Evolutionary conservation across 1,284 basidiomycete genomes (phyloP).

Genomic region (Termitomyces sp.): DNA sequence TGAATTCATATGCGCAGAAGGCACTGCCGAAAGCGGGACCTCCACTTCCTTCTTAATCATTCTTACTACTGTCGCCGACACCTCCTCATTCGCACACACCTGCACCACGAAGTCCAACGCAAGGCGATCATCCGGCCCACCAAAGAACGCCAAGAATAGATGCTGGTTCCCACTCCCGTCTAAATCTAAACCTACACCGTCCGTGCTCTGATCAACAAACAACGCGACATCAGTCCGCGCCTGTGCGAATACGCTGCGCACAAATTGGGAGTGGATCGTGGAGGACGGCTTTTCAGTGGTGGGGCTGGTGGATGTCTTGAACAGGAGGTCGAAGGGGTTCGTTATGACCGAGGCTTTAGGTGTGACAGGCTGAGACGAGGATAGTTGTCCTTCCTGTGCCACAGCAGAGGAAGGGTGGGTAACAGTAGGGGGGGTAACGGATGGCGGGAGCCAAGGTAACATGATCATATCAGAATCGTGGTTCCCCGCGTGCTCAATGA

Average conservation of each 20-base stretch:
- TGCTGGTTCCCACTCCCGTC: conserved; percentile 44
- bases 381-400: neutral
- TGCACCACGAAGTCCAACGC: conserved; percentile 83
- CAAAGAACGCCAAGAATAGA: conserved; percentile 88
- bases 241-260: conserved; percentile 77
- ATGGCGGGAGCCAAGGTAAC: conserved; percentile 69
- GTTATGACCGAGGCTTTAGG: conserved; percentile 9
- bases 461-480: conserved; percentile 72
- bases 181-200: conserved; percentile 23
- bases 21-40: conserved; percentile 19
- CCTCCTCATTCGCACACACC: conserved; percentile 61
- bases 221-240: conserved; percentile 73
- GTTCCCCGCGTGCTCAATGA: conserved; percentile 62
- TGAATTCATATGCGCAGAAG: conserved; percentile 20
- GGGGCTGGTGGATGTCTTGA: conserved; percentile 33
- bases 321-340: conserved; percentile 64
- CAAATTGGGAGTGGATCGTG: conserved; percentile 70
- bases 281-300: conserved; percentile 30
- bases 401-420: neutral
- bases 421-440: conserved; percentile 5
- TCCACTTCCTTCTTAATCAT: conserved; percentile 46
- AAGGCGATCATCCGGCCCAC: conserved; percentile 89
- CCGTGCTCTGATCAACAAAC: conserved; percentile 64
- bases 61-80: conserved; percentile 72
- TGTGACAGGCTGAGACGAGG: conserved; percentile 8